Evolutionary conservation across 1,284 basidiomycete genomes (phyloP).

Genomic region (Ceratobasidium sp.): DNA sequence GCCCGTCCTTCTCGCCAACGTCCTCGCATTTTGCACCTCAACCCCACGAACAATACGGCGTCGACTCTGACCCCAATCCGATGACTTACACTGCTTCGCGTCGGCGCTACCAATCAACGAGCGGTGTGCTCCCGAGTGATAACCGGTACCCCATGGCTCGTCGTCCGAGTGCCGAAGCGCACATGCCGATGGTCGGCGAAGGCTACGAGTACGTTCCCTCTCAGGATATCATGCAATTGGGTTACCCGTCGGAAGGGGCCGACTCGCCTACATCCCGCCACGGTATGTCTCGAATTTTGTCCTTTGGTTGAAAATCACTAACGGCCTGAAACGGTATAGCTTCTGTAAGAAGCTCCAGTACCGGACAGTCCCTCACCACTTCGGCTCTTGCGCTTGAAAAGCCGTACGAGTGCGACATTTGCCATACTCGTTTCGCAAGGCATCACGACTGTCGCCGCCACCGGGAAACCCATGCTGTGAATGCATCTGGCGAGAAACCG

Average conservation of each 20-base stretch:
- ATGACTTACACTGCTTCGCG: constrained; percentile 13
- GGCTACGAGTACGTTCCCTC: constrained; percentile 12
- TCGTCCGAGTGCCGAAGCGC: constrained; percentile 22
- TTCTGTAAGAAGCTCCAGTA: neutral
- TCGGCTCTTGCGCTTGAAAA: constrained; percentile 41
- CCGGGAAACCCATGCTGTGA: constrained; percentile 40
- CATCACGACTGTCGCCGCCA: constrained; percentile 37
- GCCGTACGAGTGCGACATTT: constrained; percentile 34
- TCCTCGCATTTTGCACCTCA: constrained; percentile 23
- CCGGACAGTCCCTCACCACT: neutral
- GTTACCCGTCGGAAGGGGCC: neutral
- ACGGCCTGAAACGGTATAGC: constrained; percentile 24
- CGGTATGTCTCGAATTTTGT: constrained; percentile 11
- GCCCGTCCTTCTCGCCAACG: constrained; percentile 31
- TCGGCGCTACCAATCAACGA: constrained; percentile 24
- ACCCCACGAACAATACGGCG: neutral
- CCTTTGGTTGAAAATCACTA: constrained; percentile 5
- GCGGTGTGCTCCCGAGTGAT: constrained; percentile 7
- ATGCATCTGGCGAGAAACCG: constrained; percentile 35
- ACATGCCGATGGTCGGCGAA: constrained; percentile 24
- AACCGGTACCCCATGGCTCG: constrained; percentile 5
- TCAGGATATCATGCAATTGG: neutral
- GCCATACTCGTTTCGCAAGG: constrained; percentile 34
- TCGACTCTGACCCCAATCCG: constrained; percentile 1
- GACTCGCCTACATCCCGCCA: constrained; percentile 1